Evolutionary conservation across 1,139 yeast genomes (phyloP).

Genomic region (Saccharomyces uvarum): DNA sequence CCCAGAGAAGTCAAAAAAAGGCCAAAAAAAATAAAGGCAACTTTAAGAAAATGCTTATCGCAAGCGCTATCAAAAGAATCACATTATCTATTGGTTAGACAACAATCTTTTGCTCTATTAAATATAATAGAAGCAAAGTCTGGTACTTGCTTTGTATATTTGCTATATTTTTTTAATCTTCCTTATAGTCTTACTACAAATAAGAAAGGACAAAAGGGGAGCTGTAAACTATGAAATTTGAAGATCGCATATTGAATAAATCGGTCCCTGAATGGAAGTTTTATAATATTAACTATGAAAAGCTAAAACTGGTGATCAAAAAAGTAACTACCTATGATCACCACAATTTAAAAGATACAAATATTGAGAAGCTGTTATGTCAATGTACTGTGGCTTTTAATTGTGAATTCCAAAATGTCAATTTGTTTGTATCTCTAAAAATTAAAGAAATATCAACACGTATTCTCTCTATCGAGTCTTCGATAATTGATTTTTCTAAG

Average conservation of each 20-base stretch:
- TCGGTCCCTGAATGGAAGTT: slow-evolving; percentile 86
- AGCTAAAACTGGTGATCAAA: slow-evolving; percentile 56
- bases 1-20: background rate
- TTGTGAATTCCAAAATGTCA: slow-evolving; percentile 32
- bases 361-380: background rate
- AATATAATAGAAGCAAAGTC: background rate
- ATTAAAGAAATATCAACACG: slow-evolving; percentile 27
- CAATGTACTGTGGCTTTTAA: slow-evolving; percentile 28
- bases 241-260: slow-evolving; percentile 61
- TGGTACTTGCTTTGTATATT: background rate
- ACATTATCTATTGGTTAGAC: background rate
- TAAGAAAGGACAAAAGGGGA: background rate
- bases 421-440: slow-evolving; percentile 26
- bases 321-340: slow-evolving; percentile 36
- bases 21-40: background rate
- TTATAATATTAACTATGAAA: slow-evolving; percentile 77
- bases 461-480: slow-evolving; percentile 24
- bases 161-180: background rate
- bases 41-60: background rate
- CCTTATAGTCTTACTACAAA: background rate
- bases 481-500: slow-evolving; percentile 8
- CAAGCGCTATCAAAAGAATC: background rate
- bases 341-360: slow-evolving; percentile 1
- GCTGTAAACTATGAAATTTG: slow-evolving; percentile 62
- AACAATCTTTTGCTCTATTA: background rate